Percentiles rank a stretch among this genome's conserved stretches.
phyloP scores from a whole-genome alignment of 2,329 filamentous ascomycete species.

The Dactylonectria estremocensis region DNA sequence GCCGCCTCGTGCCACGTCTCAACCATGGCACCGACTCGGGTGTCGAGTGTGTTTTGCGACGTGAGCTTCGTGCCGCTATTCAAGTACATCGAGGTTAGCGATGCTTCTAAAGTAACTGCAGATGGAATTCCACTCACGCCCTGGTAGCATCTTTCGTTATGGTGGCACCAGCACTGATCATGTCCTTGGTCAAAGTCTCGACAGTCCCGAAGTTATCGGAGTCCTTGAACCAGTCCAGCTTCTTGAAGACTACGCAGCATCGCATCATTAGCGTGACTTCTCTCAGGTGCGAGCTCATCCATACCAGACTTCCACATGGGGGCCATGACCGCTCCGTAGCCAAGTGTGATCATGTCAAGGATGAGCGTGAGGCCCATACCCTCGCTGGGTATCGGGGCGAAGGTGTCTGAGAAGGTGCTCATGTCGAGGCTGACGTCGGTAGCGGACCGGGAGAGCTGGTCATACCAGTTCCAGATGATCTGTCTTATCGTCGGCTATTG shows the following conservation, averaged over 20 bases:
- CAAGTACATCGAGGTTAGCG: not conserved
- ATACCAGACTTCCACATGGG: constrained; percentile 17
- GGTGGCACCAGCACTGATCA: constrained; percentile 1
- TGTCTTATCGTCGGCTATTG: not conserved
- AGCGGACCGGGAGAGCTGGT: constrained; percentile 1
- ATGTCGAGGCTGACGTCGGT: not conserved
- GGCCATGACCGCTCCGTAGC: constrained; percentile 7
- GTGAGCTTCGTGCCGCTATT: constrained; percentile 8
- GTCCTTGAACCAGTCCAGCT: constrained; percentile 15
- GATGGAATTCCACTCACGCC: not conserved
- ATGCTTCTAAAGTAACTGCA: not conserved
- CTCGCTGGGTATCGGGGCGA: constrained; percentile 13
- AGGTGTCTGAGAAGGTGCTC: not conserved
- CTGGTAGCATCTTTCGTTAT: constrained; percentile 13
- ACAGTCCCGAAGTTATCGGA: constrained; percentile 9
- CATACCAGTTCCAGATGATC: constrained; percentile 21
- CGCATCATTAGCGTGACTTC: not conserved
- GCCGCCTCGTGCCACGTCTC: constrained; percentile 10
- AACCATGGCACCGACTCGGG: constrained; percentile 14
- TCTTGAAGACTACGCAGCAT: constrained; percentile 12
- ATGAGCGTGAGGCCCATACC: constrained; percentile 12
- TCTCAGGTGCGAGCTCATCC: not conserved
- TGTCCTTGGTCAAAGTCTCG: constrained; percentile 14
- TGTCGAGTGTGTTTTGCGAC: constrained; percentile 18
- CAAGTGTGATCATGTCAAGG: constrained; percentile 15